A percentile compares a stretch with the other conserved stretches of the same genome.
These are phyloP conservation scores for Coprinellus aureogranulatus DNA, from an alignment of 768 basidiomycete genomes.

Conservation along the genomic window DNA sequence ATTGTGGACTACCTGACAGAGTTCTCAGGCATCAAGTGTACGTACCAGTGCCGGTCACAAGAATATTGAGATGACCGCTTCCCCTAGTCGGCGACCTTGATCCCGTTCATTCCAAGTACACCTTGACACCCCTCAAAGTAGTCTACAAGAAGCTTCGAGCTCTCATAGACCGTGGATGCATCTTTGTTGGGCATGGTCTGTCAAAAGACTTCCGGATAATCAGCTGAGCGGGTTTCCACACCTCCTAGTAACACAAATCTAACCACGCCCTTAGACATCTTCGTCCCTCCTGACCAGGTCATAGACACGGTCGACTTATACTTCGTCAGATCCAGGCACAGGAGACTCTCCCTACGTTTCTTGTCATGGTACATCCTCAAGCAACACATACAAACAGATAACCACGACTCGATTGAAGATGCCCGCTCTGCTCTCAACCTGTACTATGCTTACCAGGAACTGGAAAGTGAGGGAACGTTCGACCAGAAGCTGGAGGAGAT, in stretches of 20 bases:
- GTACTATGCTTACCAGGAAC: constrained; percentile 76
- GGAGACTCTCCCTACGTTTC: constrained; percentile 88
- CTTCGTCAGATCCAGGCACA: constrained; percentile 74
- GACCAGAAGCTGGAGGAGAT: constrained; percentile 86
- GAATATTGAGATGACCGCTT: not conserved
- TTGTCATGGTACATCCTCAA: constrained; percentile 92
- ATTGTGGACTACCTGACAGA: constrained; percentile 98
- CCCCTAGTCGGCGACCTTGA: constrained; percentile 86
- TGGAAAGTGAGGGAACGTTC: constrained; percentile 74
- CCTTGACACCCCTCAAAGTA: constrained; percentile 92
- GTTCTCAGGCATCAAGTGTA: constrained; percentile 93
- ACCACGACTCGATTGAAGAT: constrained; percentile 98
- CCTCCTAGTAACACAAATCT: not conserved
- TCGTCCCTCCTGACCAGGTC: constrained; percentile 92
- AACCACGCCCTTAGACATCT: constrained; percentile 66
- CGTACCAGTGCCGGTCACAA: constrained; percentile 21
- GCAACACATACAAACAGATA: constrained; percentile 89
- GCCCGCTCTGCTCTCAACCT: constrained; percentile 81
- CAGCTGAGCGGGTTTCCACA: constrained; percentile 53
- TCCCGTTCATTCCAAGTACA: constrained; percentile 76
- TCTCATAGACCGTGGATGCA: constrained; percentile 90
- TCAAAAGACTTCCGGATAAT: constrained; percentile 98
- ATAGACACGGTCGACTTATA: constrained; percentile 98
- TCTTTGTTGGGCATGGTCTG: constrained; percentile 95
- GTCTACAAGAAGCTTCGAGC: constrained; percentile 96